Base-by-base conservation (phyloP, 2,329 filamentous ascomycete genomes). In the Botrytis porri region DNA sequence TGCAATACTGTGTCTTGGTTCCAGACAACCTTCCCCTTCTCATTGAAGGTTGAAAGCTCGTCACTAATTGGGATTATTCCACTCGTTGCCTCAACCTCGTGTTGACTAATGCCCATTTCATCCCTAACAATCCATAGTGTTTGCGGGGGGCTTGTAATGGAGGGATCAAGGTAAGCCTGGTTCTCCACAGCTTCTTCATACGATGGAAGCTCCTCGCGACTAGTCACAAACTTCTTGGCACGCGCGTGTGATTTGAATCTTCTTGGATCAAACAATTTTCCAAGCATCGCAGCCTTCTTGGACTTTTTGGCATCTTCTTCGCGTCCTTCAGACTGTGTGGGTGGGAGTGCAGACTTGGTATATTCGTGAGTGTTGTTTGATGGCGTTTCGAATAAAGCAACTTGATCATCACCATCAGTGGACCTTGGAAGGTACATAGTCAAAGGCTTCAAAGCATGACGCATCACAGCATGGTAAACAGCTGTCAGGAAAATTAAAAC, bases 71-170 rank as follows among this genome's bases (percentile, higher is more conserved):
- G 87, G n/a, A 93, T 91, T 32, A 92, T 87, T 77, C 87, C 88
- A 75, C 84, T 85, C 3, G 91, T 91, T 76, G 95, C 92, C 35
- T 85, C 85, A 71, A 95, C 85, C 82, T 97, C 94, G 79, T 95
- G 91, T 77, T 86, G 86, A 71, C 90, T 93, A 61, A 97, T 88
- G 6, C 93, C 92, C 64, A 91, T 88, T 9, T 87, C 83, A 78
- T 97, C 94, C 69, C 88, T 85, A 0, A 93, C 93, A 72, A 97
- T 92, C 94, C 94, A 97, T 29, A 97, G 84, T 29, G 92, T 83
- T 1, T 92, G 92, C 1, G 88, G 82, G 76, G 85, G 75, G 75
- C 87, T 85, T 39, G 82, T 87, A 79, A 95, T 85, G 0, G 90
- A 87, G 0, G 94, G 93, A 75, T 94, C 89, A 81, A 88, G 88